phyloP scores from a whole-genome alignment of 176 grass and related monocot species.

The Areca catechu region DNA sequence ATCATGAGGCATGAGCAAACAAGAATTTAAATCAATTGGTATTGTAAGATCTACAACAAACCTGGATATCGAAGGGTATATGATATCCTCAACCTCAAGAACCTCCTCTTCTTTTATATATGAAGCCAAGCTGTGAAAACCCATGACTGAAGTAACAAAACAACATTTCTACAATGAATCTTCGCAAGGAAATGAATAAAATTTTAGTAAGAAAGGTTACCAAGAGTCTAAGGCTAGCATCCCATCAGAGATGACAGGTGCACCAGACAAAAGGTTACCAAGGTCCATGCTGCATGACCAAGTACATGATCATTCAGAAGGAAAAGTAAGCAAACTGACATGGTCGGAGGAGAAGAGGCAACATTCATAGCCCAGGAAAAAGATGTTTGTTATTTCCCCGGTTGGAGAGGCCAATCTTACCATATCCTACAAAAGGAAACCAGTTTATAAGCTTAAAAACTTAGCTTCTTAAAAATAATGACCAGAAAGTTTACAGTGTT shows the following conservation, averaged over 20 bases:
- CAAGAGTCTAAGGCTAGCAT: constrained; percentile 35
- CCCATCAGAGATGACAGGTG: constrained; percentile 75
- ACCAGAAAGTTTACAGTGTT: no score
- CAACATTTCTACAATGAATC: no score
- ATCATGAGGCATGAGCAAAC: constrained; percentile 1
- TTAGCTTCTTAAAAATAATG: no score
- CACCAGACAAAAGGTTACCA: constrained; percentile 86
- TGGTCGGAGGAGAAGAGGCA: constrained; percentile 2
- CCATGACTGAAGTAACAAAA: no score
- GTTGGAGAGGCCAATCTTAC: constrained; percentile 86
- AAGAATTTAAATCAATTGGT: background rate
- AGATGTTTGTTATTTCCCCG: constrained; percentile 99
- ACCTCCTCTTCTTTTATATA: constrained; percentile 93
- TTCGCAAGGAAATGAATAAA: no score
- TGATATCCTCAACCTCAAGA: constrained; percentile 63
- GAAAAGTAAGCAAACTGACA: no score
- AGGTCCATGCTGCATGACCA: constrained; percentile 69
- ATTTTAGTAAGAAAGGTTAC: constrained; percentile 4
- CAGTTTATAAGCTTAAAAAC: background rate
- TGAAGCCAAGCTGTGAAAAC: constrained; percentile 57
- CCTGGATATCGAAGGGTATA: constrained; percentile 92
- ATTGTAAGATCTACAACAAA: constrained; percentile 7
- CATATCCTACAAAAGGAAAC: constrained; percentile 46
- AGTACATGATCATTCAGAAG: no score
- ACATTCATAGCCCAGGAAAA: constrained; percentile 75